Conservation (phyloP, 257 asterid species). For the Solanum microdontum region DNA sequence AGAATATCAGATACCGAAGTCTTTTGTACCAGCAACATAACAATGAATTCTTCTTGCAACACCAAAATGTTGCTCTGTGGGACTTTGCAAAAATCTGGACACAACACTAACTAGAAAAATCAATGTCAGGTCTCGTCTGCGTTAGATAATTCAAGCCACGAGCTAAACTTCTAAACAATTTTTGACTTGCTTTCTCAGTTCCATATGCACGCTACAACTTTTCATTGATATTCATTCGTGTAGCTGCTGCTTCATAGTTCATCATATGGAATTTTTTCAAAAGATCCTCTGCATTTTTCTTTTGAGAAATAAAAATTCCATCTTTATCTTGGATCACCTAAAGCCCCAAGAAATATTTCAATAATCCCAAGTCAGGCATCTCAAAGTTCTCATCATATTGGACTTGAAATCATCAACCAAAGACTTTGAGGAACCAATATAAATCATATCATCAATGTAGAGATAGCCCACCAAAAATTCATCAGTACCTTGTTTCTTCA, state of each 20-base stretch:
- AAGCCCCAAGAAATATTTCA: conserved; percentile 1
- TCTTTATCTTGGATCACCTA: neutral
- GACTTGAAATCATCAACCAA: neutral
- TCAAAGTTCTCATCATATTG: neutral
- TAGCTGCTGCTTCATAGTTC: neutral
- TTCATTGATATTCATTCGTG: neutral
- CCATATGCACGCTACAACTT: neutral
- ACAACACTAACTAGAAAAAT: neutral
- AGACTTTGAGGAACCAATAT: neutral
- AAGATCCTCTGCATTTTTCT: neutral
- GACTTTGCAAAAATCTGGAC: neutral
- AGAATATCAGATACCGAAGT: neutral
- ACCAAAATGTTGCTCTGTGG: neutral
- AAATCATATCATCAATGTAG: conserved; percentile 1
- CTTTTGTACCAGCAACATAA: neutral
- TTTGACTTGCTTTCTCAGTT: no score
- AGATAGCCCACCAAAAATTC: neutral
- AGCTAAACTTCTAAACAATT: neutral
- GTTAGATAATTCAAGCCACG: neutral
- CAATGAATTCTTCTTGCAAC: neutral
- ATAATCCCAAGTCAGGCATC: neutral
- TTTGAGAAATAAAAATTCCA: neutral
- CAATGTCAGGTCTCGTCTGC: neutral
- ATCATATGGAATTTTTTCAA: neutral
- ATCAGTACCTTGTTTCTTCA: neutral